These are phyloP conservation scores for Metarhizium album DNA, from an alignment of 2,329 filamentous ascomycete genomes.

Conservation along the genomic window DNA sequence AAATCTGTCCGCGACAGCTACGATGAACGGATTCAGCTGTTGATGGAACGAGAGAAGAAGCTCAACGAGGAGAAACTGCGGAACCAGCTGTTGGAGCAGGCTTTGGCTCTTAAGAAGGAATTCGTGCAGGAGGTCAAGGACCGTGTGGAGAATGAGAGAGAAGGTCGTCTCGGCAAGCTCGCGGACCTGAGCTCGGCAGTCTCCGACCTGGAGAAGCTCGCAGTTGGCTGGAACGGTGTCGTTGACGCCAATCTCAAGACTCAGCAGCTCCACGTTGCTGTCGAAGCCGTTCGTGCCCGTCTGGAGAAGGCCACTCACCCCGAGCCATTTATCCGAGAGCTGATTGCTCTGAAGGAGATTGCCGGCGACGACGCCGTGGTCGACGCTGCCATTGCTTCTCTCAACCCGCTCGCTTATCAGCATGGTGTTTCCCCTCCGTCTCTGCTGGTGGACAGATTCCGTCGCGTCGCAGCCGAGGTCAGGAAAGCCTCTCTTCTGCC, in stretches of 20 bases:
- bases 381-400: constrained; percentile 87
- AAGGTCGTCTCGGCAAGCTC: constrained; percentile 77
- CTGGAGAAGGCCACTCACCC: constrained; percentile 63
- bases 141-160: constrained; percentile 79
- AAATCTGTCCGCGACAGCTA: constrained; percentile 68
- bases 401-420: constrained; percentile 90
- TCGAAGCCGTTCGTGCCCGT: constrained; percentile 81
- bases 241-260: constrained; percentile 86
- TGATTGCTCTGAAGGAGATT: constrained; percentile 90
- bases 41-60: constrained; percentile 69
- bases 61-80: constrained; percentile 72
- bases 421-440: constrained; percentile 73
- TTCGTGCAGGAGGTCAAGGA: constrained; percentile 70
- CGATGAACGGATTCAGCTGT: constrained; percentile 65
- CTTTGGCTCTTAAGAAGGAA: constrained; percentile 74
- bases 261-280: constrained; percentile 90
- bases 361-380: constrained; percentile 76
- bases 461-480: constrained; percentile 82
- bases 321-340: constrained; percentile 79
- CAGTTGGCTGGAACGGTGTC: constrained; percentile 79
- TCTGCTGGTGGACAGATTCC: constrained; percentile 90
- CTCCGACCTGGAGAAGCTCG: constrained; percentile 75
- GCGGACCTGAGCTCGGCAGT: constrained; percentile 69
- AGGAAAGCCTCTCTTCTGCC: constrained; percentile 88
- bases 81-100: constrained; percentile 84